phyloP scores from a whole-genome alignment of 2,329 filamentous ascomycete species.

The Anisogramma anomala region DNA sequence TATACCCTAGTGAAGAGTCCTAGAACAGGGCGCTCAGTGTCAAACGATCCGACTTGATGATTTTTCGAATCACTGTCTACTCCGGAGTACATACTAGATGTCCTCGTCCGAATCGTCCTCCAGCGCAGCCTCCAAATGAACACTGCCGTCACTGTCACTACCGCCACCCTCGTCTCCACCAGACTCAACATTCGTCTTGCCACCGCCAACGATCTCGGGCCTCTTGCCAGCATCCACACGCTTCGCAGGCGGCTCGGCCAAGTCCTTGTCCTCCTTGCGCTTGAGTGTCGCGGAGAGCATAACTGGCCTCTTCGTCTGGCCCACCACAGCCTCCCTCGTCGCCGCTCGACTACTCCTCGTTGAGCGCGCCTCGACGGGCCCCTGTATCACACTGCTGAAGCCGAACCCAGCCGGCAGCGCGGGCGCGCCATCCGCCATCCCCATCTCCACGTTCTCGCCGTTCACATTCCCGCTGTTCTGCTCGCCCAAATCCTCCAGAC shows the following conservation, averaged over 20 bases:
- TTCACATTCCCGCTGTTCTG: neutral
- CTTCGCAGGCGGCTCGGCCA: slow-evolving; percentile 22
- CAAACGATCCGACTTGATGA: neutral
- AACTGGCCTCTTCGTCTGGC: slow-evolving; percentile 4
- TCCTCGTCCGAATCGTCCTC: slow-evolving; percentile 41
- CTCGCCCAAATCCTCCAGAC: slow-evolving; percentile 22
- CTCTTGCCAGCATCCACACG: slow-evolving; percentile 16
- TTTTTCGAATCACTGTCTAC: slow-evolving; percentile 13
- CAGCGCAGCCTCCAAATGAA: slow-evolving; percentile 48
- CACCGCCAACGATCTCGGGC: slow-evolving; percentile 7
- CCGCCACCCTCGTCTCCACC: slow-evolving; percentile 30
- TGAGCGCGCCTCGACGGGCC: slow-evolving; percentile 1
- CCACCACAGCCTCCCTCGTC: neutral
- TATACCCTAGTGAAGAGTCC: neutral
- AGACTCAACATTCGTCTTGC: slow-evolving; percentile 9
- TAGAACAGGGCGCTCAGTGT: neutral
- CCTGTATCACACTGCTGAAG: neutral
- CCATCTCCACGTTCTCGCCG: slow-evolving; percentile 18
- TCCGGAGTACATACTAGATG: slow-evolving; percentile 20
- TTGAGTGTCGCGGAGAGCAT: slow-evolving; percentile 24
- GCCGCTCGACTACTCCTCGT: neutral
- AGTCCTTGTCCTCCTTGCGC: slow-evolving; percentile 32
- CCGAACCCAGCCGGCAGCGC: slow-evolving; percentile 7
- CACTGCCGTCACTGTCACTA: slow-evolving; percentile 39
- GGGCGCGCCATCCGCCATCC: slow-evolving; percentile 14